Conservation (phyloP, 805 yeast species). For the Yueomyces sp. region DNA sequence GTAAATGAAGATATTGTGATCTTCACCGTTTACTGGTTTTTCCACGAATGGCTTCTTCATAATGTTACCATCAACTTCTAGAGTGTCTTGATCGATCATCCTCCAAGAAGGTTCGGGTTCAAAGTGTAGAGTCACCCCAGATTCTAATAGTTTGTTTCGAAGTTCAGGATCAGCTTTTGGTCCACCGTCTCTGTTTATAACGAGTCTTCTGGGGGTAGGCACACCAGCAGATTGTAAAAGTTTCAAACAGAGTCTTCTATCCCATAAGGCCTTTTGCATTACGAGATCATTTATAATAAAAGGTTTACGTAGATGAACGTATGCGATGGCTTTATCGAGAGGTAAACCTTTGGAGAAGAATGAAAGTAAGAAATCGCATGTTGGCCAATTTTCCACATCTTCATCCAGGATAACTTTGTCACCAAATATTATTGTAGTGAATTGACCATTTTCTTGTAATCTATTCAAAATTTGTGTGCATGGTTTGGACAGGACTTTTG, state of each 20-base stretch:
- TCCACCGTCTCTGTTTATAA: constrained; percentile 93
- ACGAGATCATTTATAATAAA: constrained; percentile 76
- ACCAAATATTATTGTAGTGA: constrained; percentile 93
- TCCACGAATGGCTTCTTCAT: constrained; percentile 90
- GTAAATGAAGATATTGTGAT: constrained; percentile 89
- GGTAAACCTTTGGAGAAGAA: constrained; percentile 97
- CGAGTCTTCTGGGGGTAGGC: constrained; percentile 78
- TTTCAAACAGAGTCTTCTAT: constrained; percentile 74
- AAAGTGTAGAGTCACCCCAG: constrained; percentile 38
- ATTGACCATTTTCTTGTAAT: constrained; percentile 84
- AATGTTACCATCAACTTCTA: constrained; percentile 56
- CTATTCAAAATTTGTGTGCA: constrained; percentile 83
- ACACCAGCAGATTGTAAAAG: constrained; percentile 72
- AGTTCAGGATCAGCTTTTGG: constrained; percentile 69
- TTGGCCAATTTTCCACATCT: constrained; percentile 92
- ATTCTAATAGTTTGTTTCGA: constrained; percentile 39
- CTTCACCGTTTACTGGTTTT: constrained; percentile 98
- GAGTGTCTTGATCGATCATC: constrained; percentile 81
- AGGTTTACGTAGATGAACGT: constrained; percentile 82
- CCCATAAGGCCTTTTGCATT: constrained; percentile 95
- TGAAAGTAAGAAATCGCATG: constrained; percentile 87
- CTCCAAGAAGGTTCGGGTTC: constrained; percentile 64
- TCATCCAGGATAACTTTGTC: constrained; percentile 95
- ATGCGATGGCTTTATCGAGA: constrained; percentile 82
- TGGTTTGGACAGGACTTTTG: constrained; percentile 90